Evolutionary conservation across 106 monocot genomes (phyloP), one percentile per base, ranked within the genome.

Genomic region (Platanthera guangdongensis): DNA sequence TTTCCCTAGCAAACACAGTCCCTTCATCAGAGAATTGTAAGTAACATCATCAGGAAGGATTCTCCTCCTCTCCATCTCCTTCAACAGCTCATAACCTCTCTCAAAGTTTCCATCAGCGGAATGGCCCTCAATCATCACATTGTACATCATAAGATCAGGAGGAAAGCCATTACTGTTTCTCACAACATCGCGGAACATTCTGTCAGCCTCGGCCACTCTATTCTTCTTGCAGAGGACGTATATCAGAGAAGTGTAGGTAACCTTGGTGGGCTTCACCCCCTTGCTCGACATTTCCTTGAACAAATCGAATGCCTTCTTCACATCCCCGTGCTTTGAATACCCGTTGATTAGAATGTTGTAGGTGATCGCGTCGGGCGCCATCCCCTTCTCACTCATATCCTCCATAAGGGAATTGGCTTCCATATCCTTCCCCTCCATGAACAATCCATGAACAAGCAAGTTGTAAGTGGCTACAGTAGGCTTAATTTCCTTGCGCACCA

Each of bases 261-360:
- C 85, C 52, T 12, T 81, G n/a, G 81, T 84, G 6, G 95, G 90
- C 51, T 16, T 77, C 22, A 96, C 64, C 14, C 83, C 79, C 76
- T 77, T 81, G 5, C 51, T 55, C 16, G 73, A 52, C 95, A 96
- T 96, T 70, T 91, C 85, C 1, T 89, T 84, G 19, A 90, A 86
- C 62, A 87, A 19, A 2, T 84, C 75, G 62, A 96, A 87, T 19
- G 93, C 90, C 76, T 84, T 89, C 74, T 84, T 80, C 12, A 86
- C 77, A 77, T 87, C 78, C 18, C 90, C 92, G 21, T 79, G 81
- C 50, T 86, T 87, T 47, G 84, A 90, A 51, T 89, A 82, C 46
- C 93, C 95, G 81, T 96, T 93, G 55, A 96, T 90, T 72, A 93
- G 71, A 52, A 93, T 91, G 59, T 89, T 93, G 71, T 86, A 96